phyloP scores from a whole-genome alignment of 768 basidiomycete species.

The Postia placenta region DNA sequence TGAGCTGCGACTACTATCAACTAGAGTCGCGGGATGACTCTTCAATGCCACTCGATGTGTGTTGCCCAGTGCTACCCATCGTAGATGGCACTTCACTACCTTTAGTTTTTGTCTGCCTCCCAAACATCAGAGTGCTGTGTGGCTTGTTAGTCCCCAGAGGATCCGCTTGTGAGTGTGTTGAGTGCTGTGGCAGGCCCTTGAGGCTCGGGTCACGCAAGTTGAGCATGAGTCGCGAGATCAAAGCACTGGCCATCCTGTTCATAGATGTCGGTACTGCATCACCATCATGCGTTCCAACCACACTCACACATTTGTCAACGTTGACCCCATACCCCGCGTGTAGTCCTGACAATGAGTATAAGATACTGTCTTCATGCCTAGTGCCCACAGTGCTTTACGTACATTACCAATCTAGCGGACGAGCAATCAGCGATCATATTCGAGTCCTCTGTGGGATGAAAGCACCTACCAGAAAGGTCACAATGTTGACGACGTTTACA shows the following conservation, averaged over 20 bases:
- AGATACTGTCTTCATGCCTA: neutral
- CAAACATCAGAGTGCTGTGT: no score
- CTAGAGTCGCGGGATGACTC: no score
- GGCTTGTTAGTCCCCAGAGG: no score
- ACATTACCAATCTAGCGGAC: neutral
- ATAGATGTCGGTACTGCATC: no score
- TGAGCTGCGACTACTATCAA: no score
- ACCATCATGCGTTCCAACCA: no score
- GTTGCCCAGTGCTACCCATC: no score
- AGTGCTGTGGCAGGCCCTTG: neutral
- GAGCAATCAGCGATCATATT: neutral
- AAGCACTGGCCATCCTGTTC: constrained; percentile 7
- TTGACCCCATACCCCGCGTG: constrained; percentile 10
- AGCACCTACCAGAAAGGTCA: constrained; percentile 10
- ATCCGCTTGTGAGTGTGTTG: neutral
- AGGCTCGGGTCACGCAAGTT: constrained; percentile 11
- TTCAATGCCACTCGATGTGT: no score
- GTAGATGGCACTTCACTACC: no score
- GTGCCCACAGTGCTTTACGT: neutral
- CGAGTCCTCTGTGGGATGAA: neutral
- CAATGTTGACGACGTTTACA: constrained; percentile 9
- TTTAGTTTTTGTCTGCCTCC: no score
- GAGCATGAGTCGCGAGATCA: constrained; percentile 12
- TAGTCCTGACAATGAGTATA: neutral
- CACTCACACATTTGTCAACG: constrained; percentile 12